Percentiles rank a stretch among this genome's conserved stretches.
Conservation (phyloP, 495 filamentous ascomycete genomes). For the Astrothelium subdiscretum region DNA sequence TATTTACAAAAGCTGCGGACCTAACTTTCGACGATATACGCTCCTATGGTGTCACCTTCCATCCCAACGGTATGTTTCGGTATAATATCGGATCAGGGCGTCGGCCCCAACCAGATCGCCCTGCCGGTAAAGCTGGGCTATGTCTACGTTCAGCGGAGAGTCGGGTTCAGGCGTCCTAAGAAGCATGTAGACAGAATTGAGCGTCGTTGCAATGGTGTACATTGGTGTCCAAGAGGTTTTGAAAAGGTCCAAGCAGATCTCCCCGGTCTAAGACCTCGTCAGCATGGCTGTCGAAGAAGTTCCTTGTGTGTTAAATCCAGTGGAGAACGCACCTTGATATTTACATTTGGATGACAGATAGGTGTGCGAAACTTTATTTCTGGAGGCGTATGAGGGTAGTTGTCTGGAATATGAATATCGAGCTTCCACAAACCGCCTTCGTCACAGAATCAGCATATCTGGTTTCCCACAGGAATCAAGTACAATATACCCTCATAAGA, state of each 20-base stretch:
- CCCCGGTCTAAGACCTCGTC: constrained; percentile 45
- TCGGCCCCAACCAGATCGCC: constrained; percentile 71
- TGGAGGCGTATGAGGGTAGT: constrained; percentile 70
- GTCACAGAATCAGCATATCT: not conserved
- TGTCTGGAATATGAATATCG: constrained; percentile 58
- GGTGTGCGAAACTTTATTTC: constrained; percentile 65
- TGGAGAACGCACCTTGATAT: constrained; percentile 36
- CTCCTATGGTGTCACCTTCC: not conserved
- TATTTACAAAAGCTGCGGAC: not conserved
- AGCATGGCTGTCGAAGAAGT: no score
- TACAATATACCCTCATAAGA: constrained; percentile 56
- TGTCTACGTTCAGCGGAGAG: constrained; percentile 80
- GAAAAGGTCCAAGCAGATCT: constrained; percentile 87
- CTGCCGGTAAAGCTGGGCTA: constrained; percentile 61
- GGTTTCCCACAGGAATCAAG: not conserved
- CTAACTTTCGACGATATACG: not conserved
- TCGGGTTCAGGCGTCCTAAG: constrained; percentile 66
- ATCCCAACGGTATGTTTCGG: constrained; percentile 12
- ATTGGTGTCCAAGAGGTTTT: constrained; percentile 72
- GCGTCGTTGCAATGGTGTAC: constrained; percentile 65
- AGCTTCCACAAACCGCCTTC: constrained; percentile 78
- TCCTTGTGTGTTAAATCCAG: no score
- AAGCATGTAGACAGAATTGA: constrained; percentile 69
- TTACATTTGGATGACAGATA: constrained; percentile 79
- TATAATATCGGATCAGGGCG: constrained; percentile 72